Evolutionary conservation across 225 moss, liverwort and hornwort genomes (phyloP), one percentile per base, ranked within the genome.

Genomic region (Lunularia cruciata): DNA sequence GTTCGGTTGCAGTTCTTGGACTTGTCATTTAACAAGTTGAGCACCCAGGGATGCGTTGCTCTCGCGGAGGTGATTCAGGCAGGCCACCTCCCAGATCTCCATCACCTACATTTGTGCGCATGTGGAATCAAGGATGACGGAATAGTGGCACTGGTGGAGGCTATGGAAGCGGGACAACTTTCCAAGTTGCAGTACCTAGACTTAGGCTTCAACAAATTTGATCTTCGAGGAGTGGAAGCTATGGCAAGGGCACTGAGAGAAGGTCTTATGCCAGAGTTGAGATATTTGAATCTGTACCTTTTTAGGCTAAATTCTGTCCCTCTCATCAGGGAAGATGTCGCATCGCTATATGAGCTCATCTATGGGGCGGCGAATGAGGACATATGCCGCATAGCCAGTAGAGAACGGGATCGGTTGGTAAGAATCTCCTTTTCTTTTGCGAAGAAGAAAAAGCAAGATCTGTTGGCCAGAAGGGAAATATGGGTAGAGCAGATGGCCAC

Each of bases 141-240:
- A 47, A 56, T 80, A 61, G 37, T 80, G 47, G 75, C 71, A 22
- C 66, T 80, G 67, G 79, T 80, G 40, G 75, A 75, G 33, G 75
- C 75, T 2, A 68, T 80, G 55, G 67, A 60, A 61, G 71, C 47
- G 35, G 79, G 75, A 26, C 60, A 80, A 14, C 75, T 80, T 2
- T 13, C 28, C 9, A 34, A 26, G 6, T 42, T 80, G 26, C 60
- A 80, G 47, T 72, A 75, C 49, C 75, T 80, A 30, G 79, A 80
- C 68, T 63, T 80, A n/a, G 79, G 79, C 20, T 80, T 80, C 60
- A 80, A 80, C 72, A 80, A 80, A 75, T 80, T 80, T 13, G 79
- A 75, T 67, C 61, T 34, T 16, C 79, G 75, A 11, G 75, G 79
- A 39, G 68, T 80, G 52, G 72, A 75, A 47, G 79, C 68, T 47